Evolutionary conservation across 768 basidiomycete species (phyloP).

Genomic region (Russula ochroleuca): DNA sequence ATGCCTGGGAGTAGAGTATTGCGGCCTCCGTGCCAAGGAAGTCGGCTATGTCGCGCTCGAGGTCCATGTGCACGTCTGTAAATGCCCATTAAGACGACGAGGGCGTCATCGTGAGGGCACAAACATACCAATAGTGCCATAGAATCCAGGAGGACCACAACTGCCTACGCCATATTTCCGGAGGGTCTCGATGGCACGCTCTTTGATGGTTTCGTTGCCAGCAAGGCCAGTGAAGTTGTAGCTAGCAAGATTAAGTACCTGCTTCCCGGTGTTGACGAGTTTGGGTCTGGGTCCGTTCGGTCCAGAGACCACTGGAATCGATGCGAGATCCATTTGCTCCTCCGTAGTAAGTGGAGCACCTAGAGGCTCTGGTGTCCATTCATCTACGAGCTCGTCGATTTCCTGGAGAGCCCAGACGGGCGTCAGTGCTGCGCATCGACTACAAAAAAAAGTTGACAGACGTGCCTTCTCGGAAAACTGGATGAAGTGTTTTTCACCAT

Average conservation of each 20-base stretch:
- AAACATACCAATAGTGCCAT: constrained; percentile 83
- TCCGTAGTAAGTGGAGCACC: constrained; percentile 53
- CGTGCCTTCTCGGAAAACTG: constrained; percentile 84
- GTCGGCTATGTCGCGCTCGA: constrained; percentile 85
- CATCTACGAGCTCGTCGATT: constrained; percentile 93
- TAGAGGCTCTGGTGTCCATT: constrained; percentile 88
- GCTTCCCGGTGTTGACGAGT: constrained; percentile 64
- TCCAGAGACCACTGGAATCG: constrained; percentile 75
- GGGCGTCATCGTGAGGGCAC: background rate
- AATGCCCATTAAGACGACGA: background rate
- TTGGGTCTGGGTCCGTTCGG: constrained; percentile 81
- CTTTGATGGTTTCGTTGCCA: constrained; percentile 83
- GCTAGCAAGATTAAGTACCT: constrained; percentile 79
- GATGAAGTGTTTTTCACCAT: constrained; percentile 83
- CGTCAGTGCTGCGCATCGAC: background rate
- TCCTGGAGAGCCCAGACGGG: constrained; percentile 51
- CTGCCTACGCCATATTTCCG: constrained; percentile 89
- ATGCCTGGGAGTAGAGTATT: constrained; percentile 93
- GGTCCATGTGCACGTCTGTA: constrained; percentile 83
- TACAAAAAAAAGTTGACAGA: constrained; percentile 12
- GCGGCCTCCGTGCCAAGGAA: constrained; percentile 86
- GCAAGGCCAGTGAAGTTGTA: constrained; percentile 90
- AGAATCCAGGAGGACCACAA: constrained; percentile 96
- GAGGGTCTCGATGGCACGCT: constrained; percentile 77
- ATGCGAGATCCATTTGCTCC: constrained; percentile 65